These are phyloP conservation scores for Aspergillus mulundensis DNA, from an alignment of 495 filamentous ascomycete species.

Conservation along the genomic window DNA sequence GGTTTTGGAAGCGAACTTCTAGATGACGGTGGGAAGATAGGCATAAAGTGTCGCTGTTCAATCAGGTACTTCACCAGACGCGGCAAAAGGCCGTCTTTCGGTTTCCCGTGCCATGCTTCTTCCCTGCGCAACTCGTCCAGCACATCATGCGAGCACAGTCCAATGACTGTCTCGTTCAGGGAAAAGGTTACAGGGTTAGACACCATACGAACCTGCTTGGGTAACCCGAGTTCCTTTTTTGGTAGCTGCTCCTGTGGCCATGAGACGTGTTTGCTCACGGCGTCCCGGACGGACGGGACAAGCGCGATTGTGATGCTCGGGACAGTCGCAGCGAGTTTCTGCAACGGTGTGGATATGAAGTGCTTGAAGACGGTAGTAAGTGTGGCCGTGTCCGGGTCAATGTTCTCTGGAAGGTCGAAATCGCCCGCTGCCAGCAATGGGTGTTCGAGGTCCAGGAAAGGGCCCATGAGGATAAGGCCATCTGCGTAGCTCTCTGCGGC, in stretches of 20 bases:
- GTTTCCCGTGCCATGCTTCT: constrained; percentile 61
- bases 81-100: constrained; percentile 54
- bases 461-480: constrained; percentile 74
- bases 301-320: constrained; percentile 77
- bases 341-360: constrained; percentile 64
- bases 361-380: constrained; percentile 80
- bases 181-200: constrained; percentile 84
- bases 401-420: constrained; percentile 77
- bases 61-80: constrained; percentile 69
- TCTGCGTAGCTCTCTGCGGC: constrained; percentile 74
- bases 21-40: constrained; percentile 74
- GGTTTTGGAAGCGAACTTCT: constrained; percentile 62
- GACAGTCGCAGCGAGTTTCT: constrained; percentile 59
- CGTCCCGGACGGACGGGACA: constrained; percentile 83
- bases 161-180: constrained; percentile 78
- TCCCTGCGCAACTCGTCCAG: constrained; percentile 74
- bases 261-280: constrained; percentile 73
- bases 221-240: constrained; percentile 66
- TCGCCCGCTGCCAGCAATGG: constrained; percentile 84
- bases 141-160: constrained; percentile 77
- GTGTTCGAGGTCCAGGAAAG: constrained; percentile 88
- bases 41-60: constrained; percentile 85
- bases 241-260: constrained; percentile 86
- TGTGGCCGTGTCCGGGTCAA: constrained; percentile 72
- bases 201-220: constrained; percentile 69